Base-by-base conservation (phyloP, 1,284 basidiomycete genomes). In the Papiliotrema nemorosa region DNA sequence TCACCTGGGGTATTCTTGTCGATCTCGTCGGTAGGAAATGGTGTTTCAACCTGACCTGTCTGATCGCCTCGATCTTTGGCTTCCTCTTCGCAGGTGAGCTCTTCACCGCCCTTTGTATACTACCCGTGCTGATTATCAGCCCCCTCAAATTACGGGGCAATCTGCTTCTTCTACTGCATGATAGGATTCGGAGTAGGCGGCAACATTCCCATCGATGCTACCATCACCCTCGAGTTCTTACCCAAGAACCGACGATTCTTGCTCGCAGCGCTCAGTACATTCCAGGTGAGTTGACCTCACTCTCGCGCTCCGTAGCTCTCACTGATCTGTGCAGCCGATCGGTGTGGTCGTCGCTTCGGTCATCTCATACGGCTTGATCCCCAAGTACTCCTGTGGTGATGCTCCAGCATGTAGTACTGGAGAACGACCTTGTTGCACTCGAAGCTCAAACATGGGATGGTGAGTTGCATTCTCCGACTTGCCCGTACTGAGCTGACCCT, bases 21-120 rank as follows among this genome's bases (percentile, higher is more conserved):
- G 62, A 72, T 49, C 59, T 72, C 26, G 62, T 70, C 36, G 72
- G 67, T 1, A 46, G 49, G 44, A 82, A 83, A 54, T 81, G 82
- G 76, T 82, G 82, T 7, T 88, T 88, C 75, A 88, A 88, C 66
- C 65, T 85, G 33, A 88, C 86, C 0, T 78, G 88, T 20, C 73
- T 87, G 25, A 82, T 89, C 49, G 79, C 82, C 0, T 83, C 83
- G 1, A 71, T 85, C 4, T 89, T 89, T 58, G 83, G 82, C 0
- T 50, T 62, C 41, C 36, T 58, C 12, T 58, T 64, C 39, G 60
- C 56, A 14, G 20, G 53, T 55, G 24, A 37, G 53, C 21, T 3
- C 21, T 12, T 27, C 21, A 65, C 81, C 2, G 42, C 58, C n/a
- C 24, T 42, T 61, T 18, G 55, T 40, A 13, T 25, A 31, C 25